Conservation (phyloP, 2,329 filamentous ascomycete genomes). For the Fusarium metavorans region DNA sequence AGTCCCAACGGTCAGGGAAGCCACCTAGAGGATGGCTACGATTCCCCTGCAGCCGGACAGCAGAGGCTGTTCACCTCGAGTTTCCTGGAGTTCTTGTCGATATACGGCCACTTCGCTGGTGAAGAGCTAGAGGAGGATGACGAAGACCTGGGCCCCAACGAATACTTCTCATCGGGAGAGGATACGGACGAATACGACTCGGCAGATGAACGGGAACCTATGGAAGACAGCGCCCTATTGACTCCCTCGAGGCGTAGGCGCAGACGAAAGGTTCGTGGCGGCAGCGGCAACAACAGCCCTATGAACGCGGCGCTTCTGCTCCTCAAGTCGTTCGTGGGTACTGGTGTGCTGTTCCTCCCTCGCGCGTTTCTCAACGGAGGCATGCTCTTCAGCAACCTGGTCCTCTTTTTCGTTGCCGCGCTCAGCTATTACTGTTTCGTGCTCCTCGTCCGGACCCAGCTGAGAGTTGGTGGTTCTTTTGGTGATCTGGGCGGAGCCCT, state of each 20-base stretch:
- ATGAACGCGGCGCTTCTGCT: conserved; percentile 85
- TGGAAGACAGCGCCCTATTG: conserved; percentile 88
- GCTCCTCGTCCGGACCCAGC: conserved; percentile 85
- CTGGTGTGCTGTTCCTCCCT: conserved; percentile 92
- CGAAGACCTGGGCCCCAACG: conserved; percentile 85
- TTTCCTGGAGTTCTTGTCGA: conserved; percentile 93
- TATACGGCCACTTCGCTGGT: conserved; percentile 98
- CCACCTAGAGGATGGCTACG: conserved; percentile 49
- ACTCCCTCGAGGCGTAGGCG: conserved; percentile 80
- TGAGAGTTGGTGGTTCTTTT: conserved; percentile 92
- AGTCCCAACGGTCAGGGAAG: conserved; percentile 62
- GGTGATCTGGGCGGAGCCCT: conserved; percentile 95
- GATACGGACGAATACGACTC: conserved; percentile 72
- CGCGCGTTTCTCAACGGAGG: conserved; percentile 95
- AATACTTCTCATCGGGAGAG: conserved; percentile 88
- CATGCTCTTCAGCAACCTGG: conserved; percentile 95
- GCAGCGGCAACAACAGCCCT: conserved; percentile 80
- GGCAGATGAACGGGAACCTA: conserved; percentile 80
- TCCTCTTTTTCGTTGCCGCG: conserved; percentile 85
- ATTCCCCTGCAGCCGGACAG: conserved; percentile 49
- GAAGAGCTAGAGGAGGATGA: conserved; percentile 98
- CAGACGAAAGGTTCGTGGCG: conserved; percentile 79
- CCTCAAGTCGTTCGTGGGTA: conserved; percentile 98
- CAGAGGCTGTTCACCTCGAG: conserved; percentile 83
- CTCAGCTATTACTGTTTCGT: conserved; percentile 99